Evolutionary conservation across 1,284 basidiomycete species (phyloP), one percentile per base, ranked within the genome.

Genomic region (Microbotryomycetes sp.): DNA sequence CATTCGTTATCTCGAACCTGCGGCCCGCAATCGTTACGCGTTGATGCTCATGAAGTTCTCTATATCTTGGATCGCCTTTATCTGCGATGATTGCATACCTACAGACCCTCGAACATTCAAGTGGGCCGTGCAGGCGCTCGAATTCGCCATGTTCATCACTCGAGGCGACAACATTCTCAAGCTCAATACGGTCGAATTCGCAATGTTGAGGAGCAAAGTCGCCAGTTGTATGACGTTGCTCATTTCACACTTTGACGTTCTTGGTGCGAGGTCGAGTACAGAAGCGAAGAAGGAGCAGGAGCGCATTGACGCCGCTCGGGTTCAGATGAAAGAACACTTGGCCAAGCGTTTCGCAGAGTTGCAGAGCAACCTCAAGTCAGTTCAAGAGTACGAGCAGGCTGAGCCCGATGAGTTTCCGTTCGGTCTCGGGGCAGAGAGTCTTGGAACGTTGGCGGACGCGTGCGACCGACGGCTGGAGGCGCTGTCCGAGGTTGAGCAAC

Each of bases 21-120:
- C 81, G 0, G 81, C 83, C 2, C 78, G 87, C 67, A 78, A 82
- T 61, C 85, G 87, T 62, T 93, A 94, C 78, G 88, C 89, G 71
- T 83, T 86, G 21, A 79, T 87, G 6, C 79, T 97, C 41, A 88
- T 93, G 75, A 85, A 85, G 64, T 82, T 96, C 48, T 89, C 91
- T 2, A 96, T 97, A 69, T 87, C 89, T 23, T 99, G 96, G 96
- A 90, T 98, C 27, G 86, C 90, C 27, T 98, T 99, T 78, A 96
- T 98, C 66, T 97, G 91, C 76, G 93, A 97, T 73, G 91, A 94
- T 71, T 99, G 96, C 77, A 89, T 97, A 71, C 91, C 92, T 2
- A 89, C 91, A 49, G 94, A 98, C 75, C 85, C 91, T 63, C 91
- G 88, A 76, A 98, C 93, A 0, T 99, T 99, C 82, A 87, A 90